phyloP scores from a whole-genome alignment of 805 yeast species.

The Kodamaea lidongshanica region DNA sequence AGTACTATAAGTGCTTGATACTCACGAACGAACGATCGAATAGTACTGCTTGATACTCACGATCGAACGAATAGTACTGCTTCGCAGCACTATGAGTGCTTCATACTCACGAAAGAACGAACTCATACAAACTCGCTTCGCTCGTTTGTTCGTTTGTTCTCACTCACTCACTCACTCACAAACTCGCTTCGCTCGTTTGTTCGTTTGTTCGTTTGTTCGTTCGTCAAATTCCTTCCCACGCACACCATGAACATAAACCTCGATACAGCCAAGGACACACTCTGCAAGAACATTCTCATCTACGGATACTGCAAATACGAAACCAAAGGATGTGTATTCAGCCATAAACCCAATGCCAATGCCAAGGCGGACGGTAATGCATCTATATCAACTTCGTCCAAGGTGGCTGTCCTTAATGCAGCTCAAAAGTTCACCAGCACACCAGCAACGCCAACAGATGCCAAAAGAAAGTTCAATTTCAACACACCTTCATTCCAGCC shows the following conservation, averaged over 20 bases:
- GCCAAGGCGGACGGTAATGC: not conserved
- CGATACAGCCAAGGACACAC: constrained; percentile 65
- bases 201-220: no score
- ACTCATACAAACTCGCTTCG: no score
- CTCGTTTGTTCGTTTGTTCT: no score
- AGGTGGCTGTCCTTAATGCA: constrained; percentile 7
- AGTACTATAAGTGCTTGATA: no score
- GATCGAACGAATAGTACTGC: no score
- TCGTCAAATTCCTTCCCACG: no score
- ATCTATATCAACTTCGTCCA: constrained; percentile 3
- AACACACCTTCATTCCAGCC: constrained; percentile 43
- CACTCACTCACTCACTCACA: no score
- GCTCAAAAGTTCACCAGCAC: constrained; percentile 6
- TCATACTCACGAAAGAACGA: no score
- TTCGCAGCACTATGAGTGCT: no score
- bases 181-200: no score
- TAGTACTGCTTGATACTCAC: no score
- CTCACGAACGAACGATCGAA: no score
- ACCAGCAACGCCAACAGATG: constrained; percentile 11
- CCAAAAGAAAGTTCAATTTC: constrained; percentile 30
- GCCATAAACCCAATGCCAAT: constrained; percentile 44
- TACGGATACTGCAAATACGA: constrained; percentile 87
- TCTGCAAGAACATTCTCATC: constrained; percentile 75
- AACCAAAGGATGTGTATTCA: constrained; percentile 80
- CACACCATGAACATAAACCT: constrained; percentile 31